Evolutionary conservation across 2,329 filamentous ascomycete genomes (phyloP).

Genomic region (Emydomyces testavorans): DNA sequence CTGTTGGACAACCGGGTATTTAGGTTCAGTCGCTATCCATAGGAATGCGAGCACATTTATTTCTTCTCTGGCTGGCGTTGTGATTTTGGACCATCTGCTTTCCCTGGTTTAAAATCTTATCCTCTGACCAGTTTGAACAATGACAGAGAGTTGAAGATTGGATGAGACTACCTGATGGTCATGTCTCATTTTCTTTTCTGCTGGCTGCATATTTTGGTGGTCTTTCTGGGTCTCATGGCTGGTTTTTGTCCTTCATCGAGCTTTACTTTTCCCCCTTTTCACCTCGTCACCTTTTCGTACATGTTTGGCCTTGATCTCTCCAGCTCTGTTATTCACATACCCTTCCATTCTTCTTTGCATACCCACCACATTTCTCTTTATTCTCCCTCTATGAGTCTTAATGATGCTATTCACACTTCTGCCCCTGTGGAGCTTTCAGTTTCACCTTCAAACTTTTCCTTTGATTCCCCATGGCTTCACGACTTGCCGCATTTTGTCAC

Average conservation of each 20-base stretch:
- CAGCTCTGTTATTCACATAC: slow-evolving; percentile 9
- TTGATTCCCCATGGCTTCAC: slow-evolving; percentile 8
- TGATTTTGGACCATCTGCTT: background rate
- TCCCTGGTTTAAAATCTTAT: background rate
- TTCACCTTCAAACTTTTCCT: background rate
- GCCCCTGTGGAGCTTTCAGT: background rate
- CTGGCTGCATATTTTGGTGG: background rate
- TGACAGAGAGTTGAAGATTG: background rate
- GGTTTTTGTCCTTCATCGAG: slow-evolving; percentile 14
- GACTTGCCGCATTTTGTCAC: background rate
- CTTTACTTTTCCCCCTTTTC: slow-evolving; percentile 15
- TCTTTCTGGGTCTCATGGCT: background rate
- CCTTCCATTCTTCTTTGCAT: slow-evolving; percentile 8
- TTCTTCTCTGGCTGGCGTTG: background rate
- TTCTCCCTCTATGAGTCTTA: slow-evolving; percentile 9
- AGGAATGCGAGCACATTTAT: background rate
- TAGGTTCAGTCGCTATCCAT: background rate
- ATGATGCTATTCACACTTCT: slow-evolving; percentile 6
- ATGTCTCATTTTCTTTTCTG: slow-evolving; percentile 1
- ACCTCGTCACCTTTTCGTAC: slow-evolving; percentile 14
- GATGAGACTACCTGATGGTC: background rate
- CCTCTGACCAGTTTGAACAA: slow-evolving; percentile 1
- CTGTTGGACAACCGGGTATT: slow-evolving; percentile 10
- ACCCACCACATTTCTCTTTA: slow-evolving; percentile 5
- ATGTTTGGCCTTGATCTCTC: slow-evolving; percentile 3